phyloP scores from a whole-genome alignment of 345 rosid species.

The Brassica rapa region DNA sequence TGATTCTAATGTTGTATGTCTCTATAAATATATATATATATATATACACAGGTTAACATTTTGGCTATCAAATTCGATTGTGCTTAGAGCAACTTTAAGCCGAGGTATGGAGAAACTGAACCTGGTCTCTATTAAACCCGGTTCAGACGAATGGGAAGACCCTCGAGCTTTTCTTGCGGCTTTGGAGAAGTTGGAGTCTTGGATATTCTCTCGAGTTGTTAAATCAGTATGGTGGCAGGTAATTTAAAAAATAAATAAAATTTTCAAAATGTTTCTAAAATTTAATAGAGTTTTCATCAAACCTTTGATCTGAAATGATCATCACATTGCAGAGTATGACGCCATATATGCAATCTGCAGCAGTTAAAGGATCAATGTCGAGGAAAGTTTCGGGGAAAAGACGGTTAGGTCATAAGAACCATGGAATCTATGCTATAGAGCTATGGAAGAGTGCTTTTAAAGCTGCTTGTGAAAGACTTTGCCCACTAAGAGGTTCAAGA shows the following conservation, averaged over 20 bases:
- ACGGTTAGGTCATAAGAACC: conserved; percentile 63
- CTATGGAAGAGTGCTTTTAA: conserved; percentile 89
- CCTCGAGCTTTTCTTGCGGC: conserved; percentile 57
- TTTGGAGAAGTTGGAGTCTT: conserved; percentile 80
- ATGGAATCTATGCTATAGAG: conserved; percentile 70
- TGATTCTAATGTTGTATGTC: neutral
- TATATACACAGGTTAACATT: conserved; percentile 69
- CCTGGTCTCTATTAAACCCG: conserved; percentile 17
- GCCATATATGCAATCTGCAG: conserved; percentile 80
- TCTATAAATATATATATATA: conserved; percentile 4
- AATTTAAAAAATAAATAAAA: too few species aligned
- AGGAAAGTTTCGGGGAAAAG: conserved; percentile 59
- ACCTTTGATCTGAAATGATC: neutral
- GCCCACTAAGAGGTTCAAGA: conserved; percentile 80
- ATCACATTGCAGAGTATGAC: conserved; percentile 63
- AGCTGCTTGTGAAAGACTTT: conserved; percentile 91
- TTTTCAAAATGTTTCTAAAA: too few species aligned
- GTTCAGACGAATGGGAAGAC: conserved; percentile 63
- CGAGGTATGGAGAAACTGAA: conserved; percentile 48
- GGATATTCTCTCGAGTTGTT: conserved; percentile 84
- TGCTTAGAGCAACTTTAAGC: conserved; percentile 66
- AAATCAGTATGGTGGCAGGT: conserved; percentile 99
- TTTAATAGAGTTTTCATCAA: too few species aligned
- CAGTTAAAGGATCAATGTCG: conserved; percentile 59
- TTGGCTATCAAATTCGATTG: conserved; percentile 89